Percentiles rank a stretch among this genome's conserved stretches.
Conservation (phyloP, 2,329 filamentous ascomycete genomes). For the Phialophora chinensis region DNA sequence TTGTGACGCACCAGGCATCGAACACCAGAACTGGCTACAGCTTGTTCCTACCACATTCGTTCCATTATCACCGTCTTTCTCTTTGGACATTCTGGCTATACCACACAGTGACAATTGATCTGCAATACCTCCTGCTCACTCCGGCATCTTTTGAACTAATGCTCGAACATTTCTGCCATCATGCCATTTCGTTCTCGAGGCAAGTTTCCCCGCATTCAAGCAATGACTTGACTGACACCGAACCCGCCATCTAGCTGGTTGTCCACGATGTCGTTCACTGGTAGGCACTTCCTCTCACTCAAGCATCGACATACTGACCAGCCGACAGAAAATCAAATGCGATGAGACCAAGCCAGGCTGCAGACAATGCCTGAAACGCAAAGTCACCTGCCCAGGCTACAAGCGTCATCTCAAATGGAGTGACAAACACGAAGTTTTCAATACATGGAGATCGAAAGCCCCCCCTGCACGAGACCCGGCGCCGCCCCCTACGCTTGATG, state of each 20-base stretch:
- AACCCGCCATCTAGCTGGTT: constrained; percentile 20
- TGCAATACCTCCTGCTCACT: not conserved
- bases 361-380: constrained; percentile 37
- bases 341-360: constrained; percentile 40
- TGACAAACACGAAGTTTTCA: constrained; percentile 29
- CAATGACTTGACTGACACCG: constrained; percentile 13
- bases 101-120: too few relatives aligned
- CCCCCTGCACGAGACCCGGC: not conserved
- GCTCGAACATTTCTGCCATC: not conserved
- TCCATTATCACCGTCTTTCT: too few relatives aligned
- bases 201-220: constrained; percentile 13
- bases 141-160: constrained; percentile 6
- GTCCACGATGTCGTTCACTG: constrained; percentile 28
- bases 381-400: constrained; percentile 34
- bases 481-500: not conserved
- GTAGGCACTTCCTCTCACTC: constrained; percentile 11
- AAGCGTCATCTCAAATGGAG: constrained; percentile 28
- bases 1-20: too few relatives aligned
- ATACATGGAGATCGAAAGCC: constrained; percentile 13
- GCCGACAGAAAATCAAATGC: constrained; percentile 38
- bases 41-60: too few relatives aligned
- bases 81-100: too few relatives aligned
- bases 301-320: constrained; percentile 13
- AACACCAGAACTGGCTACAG: too few relatives aligned
- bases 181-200: constrained; percentile 26